These are phyloP conservation scores for Brettanomyces bruxellensis DNA, from an alignment of 805 yeast species.

Conservation along the genomic window DNA sequence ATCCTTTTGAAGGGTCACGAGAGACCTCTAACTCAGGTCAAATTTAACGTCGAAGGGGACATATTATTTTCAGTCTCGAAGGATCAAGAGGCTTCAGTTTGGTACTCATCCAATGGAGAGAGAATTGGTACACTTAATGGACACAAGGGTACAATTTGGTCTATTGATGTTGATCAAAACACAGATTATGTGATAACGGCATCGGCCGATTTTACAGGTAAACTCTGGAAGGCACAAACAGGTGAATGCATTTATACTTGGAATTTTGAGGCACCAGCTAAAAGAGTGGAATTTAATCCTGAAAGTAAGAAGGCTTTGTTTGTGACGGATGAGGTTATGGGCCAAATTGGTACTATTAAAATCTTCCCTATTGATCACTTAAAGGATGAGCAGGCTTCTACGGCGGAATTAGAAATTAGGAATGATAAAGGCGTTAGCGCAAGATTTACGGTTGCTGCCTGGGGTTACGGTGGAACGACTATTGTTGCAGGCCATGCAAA, in stretches of 20 bases:
- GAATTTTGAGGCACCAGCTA: conserved; percentile 76
- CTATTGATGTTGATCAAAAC: conserved; percentile 73
- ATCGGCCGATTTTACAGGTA: conserved; percentile 79
- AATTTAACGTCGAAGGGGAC: conserved; percentile 93
- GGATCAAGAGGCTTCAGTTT: conserved; percentile 81
- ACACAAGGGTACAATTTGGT: conserved; percentile 92
- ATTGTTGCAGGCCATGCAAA: conserved; percentile 84
- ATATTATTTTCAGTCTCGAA: conserved; percentile 85
- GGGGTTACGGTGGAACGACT: conserved; percentile 68
- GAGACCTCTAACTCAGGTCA: conserved; percentile 95
- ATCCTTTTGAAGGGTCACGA: conserved; percentile 84
- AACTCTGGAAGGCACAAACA: conserved; percentile 73
- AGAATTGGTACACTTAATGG: conserved; percentile 86
- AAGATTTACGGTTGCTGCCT: conserved; percentile 75
- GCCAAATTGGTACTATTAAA: conserved; percentile 66
- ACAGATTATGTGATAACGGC: conserved; percentile 77
- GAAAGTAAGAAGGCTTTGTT: conserved; percentile 60
- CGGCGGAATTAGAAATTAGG: conserved; percentile 51
- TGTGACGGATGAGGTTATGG: conserved; percentile 89
- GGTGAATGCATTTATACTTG: conserved; percentile 72
- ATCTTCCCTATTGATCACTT: conserved; percentile 52
- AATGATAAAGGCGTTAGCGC: conserved; percentile 37
- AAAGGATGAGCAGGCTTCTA: conserved; percentile 34
- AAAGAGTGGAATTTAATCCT: conserved; percentile 80
- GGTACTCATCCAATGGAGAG: conserved; percentile 96